Base-by-base conservation (phyloP, 768 basidiomycete species). In the Lentinula sp. region DNA sequence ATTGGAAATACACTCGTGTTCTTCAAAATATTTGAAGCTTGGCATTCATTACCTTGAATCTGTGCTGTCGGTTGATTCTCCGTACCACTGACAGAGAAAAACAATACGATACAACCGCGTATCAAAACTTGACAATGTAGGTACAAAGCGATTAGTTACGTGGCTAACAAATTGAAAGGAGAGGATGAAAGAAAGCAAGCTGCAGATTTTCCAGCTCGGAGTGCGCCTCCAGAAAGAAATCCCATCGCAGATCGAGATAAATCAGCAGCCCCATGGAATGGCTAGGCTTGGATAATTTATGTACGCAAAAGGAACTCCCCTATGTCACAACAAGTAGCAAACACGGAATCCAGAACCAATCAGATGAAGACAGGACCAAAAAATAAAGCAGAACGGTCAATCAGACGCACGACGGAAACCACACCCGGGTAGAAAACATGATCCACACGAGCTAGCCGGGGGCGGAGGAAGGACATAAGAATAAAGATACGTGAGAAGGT, bases 171-270 rank as follows among this genome's bases (percentile, higher is more conserved):
- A 20, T 33, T 42, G 28, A 18, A 37, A 59, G 46, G 28, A 46
- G 46, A 28, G 20, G n/a, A 56, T 28, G 28, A 37, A 56, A 18
- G 20, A 43, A 43, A 41, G 41, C 43, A 59, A 59, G 33, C 43
- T 59, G 32, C 57, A 48, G 46, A 49, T 59, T 39, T 33, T 33
- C 57, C 57, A 48, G 57, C 57, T 59, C 57, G 57, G 13, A 23
- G 28, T 33, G 56, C 28, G 43, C 43, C 23, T 51, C 28, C 1
- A 2, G 16, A 36, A 36, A 59, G 7, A n/a, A 46, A 16, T 20
- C 4, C 57, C 57, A 59, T 36, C 45, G 39, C 12, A 16, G 28
- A 49, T 59, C 57, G 57, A 59, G 57, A 59, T 48, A 59, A 59
- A 48, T 49, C 46, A 59, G 57, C 57, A 59, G 48, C 43, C 46